A percentile compares a stretch with the other conserved stretches of the same genome.
Conservation (phyloP, 129 eudicot genomes). For the Flaveria sonorensis region DNA sequence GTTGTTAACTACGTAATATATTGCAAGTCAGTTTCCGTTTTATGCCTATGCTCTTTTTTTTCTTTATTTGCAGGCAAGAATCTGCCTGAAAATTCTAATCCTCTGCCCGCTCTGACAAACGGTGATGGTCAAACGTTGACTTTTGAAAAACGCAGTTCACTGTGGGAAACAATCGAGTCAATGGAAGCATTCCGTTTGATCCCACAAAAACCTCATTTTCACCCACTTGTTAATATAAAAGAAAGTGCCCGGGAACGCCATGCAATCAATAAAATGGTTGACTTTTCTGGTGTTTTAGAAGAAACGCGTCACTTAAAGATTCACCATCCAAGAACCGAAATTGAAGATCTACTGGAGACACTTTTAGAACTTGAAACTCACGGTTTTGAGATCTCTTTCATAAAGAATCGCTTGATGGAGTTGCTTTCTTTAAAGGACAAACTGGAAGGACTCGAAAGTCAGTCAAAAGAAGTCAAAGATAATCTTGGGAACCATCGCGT, state of each 20-base stretch:
- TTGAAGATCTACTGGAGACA: constrained; percentile 54
- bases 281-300: constrained; percentile 56
- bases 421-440: constrained; percentile 45
- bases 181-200: constrained; percentile 58
- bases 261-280: constrained; percentile 74
- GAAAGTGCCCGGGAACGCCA: constrained; percentile 69
- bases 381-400: constrained; percentile 57
- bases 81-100: constrained; percentile 2
- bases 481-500: constrained; percentile 16
- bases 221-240: constrained; percentile 40
- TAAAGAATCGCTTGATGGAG: constrained; percentile 44
- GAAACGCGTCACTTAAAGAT: constrained; percentile 38
- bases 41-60: background rate
- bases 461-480: constrained; percentile 21
- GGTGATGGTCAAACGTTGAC: constrained; percentile 42
- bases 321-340: constrained; percentile 37
- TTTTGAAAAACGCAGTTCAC: constrained; percentile 50
- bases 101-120: constrained; percentile 2
- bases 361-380: constrained; percentile 63
- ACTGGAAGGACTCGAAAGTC: constrained; percentile 29
- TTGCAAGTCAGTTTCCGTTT: background rate
- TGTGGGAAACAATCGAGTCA: constrained; percentile 67
- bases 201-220: constrained; percentile 87
- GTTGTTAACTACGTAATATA: background rate
- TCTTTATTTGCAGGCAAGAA: constrained; percentile 22